phyloP scores from a whole-genome alignment of 148 eudicot species.

The Rhododendron henanense region DNA sequence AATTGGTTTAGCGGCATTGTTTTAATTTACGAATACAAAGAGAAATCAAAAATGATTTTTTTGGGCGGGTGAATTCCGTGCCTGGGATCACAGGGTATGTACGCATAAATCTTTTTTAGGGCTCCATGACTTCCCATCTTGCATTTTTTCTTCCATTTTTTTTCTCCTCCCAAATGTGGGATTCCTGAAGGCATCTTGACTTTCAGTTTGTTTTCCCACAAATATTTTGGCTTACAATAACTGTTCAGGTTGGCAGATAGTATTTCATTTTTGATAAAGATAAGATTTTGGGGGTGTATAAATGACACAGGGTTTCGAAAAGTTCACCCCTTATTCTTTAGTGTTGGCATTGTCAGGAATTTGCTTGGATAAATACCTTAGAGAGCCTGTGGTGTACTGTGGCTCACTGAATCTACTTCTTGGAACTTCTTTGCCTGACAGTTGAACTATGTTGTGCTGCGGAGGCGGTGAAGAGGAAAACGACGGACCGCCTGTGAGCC shows the following conservation, averaged over 20 bases:
- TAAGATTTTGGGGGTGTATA: neutral
- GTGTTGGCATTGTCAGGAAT: slow-evolving; percentile 5
- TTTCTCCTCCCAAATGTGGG: neutral
- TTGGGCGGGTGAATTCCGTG: neutral
- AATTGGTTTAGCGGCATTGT: neutral
- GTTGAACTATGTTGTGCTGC: slow-evolving; percentile 63
- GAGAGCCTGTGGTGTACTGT: neutral
- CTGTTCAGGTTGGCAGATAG: neutral
- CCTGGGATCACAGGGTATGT: neutral
- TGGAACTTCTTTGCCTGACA: slow-evolving; percentile 23
- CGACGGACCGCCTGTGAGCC: slow-evolving; percentile 45
- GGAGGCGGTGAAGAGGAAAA: slow-evolving; percentile 64
- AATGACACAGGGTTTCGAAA: neutral
- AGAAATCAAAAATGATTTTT: neutral
- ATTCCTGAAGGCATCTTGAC: neutral
- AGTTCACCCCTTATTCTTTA: neutral
- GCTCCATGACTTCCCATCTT: neutral
- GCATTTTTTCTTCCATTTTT: slow-evolving; percentile 2
- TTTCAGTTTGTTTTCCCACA: neutral
- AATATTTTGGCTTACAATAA: neutral
- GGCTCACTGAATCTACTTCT: neutral
- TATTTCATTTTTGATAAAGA: too few species aligned
- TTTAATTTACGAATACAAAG: neutral
- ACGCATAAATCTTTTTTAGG: too few species aligned
- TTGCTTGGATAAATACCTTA: slow-evolving; percentile 6